phyloP scores from a whole-genome alignment of 2,329 filamentous ascomycete species.

The Arthrocladium fulminans region DNA sequence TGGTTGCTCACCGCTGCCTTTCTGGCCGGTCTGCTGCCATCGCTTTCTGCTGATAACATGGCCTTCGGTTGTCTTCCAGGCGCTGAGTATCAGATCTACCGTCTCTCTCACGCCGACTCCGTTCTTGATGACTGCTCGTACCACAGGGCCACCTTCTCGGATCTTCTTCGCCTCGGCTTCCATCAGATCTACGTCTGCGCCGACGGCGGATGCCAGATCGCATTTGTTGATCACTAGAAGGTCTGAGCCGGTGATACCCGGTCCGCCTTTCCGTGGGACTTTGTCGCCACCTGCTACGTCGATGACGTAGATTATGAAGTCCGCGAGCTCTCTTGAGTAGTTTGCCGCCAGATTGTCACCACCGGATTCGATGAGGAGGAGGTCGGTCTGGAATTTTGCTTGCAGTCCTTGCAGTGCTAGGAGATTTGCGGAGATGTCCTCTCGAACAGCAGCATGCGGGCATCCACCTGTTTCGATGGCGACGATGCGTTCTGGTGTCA shows the following conservation, averaged over 20 bases:
- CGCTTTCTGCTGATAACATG: conserved; percentile 36
- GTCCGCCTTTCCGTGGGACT: conserved; percentile 89
- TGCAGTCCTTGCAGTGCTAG: conserved; percentile 86
- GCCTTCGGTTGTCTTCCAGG: conserved; percentile 86
- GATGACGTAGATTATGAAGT: conserved; percentile 98
- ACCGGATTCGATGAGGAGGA: conserved; percentile 89
- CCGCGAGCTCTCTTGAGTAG: conserved; percentile 87
- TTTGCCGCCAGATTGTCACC: conserved; percentile 97
- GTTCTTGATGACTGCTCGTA: conserved; percentile 97
- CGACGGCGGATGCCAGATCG: conserved; percentile 80
- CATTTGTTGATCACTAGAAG: conserved; percentile 95
- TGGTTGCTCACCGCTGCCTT: conserved; percentile 24
- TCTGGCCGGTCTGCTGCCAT: conserved; percentile 33
- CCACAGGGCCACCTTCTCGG: conserved; percentile 86
- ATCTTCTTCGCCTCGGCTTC: conserved; percentile 90
- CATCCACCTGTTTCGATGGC: conserved; percentile 98
- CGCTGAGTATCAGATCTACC: conserved; percentile 76
- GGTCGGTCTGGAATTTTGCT: conserved; percentile 64
- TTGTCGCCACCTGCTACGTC: conserved; percentile 96
- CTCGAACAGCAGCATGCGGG: conserved; percentile 90
- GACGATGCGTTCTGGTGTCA: conserved; percentile 73
- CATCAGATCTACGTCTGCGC: conserved; percentile 87
- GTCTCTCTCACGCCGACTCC: conserved; percentile 77
- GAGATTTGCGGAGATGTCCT: conserved; percentile 92
- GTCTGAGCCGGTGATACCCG: conserved; percentile 94